Conservation (phyloP, 2,329 filamentous ascomycete genomes). For the Tolypocladium amazonense region DNA sequence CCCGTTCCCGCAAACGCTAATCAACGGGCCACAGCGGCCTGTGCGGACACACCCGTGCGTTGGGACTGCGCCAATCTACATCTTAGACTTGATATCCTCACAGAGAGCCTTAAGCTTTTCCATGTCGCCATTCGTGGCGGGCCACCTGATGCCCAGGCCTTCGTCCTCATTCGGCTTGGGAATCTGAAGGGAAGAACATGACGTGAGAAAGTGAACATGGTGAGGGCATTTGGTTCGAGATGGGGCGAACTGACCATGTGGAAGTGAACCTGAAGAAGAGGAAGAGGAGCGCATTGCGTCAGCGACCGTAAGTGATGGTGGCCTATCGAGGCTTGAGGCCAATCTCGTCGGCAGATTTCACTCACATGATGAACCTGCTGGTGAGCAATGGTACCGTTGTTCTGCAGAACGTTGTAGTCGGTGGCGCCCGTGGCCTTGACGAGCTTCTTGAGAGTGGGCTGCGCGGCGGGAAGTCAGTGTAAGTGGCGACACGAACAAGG, state of each 20-base stretch:
- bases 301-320: background rate
- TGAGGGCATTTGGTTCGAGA: background rate
- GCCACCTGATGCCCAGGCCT: slow-evolving; percentile 75
- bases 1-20: background rate
- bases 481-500: background rate
- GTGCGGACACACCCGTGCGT: background rate
- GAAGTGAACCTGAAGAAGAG: slow-evolving; percentile 61
- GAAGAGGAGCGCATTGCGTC: background rate
- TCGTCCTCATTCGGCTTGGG: slow-evolving; percentile 82
- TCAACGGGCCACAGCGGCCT: too few relatives aligned
- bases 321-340: background rate
- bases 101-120: slow-evolving; percentile 67
- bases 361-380: slow-evolving; percentile 86
- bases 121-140: slow-evolving; percentile 65
- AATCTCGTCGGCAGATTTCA: background rate
- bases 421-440: slow-evolving; percentile 62
- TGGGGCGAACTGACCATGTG: slow-evolving; percentile 57
- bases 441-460: slow-evolving; percentile 64
- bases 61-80: slow-evolving; percentile 40
- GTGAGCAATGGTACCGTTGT: slow-evolving; percentile 86
- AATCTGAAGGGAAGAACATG: slow-evolving; percentile 45
- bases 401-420: slow-evolving; percentile 92
- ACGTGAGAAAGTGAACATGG: background rate
- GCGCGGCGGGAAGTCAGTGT: background rate
- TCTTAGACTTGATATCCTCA: slow-evolving; percentile 82